Evolutionary conservation across 2,329 filamentous ascomycete species (phyloP), one percentile per base, ranked within the genome.

Genomic region (Helotiales sp.): DNA sequence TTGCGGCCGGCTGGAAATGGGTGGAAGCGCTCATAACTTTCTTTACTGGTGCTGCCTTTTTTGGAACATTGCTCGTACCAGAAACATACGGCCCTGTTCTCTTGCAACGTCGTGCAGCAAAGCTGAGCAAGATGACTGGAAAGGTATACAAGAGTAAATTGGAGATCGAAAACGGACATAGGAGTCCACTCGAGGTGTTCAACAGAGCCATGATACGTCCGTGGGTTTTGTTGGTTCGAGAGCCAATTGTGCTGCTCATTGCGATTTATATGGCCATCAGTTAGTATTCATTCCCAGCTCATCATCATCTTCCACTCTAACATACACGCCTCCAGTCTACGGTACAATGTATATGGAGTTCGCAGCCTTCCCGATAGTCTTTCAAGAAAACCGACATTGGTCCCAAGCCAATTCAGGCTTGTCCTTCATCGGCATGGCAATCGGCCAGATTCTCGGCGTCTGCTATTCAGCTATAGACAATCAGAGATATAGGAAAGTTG

Each of bases 221-320:
- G 22, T 96, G 92, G 92, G 90, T 87, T 0, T 81, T 96, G 0
- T 84, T 93, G 60, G 80, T 80, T 54, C 88, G 73, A 80, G 17
- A 76, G 82, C 55, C 77, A 86, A 69, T 76, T 77, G 90, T 96
- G 47, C 82, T 96, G 64, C 82, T 93, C 68, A 87, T 95, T 67
- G 85, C 86, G 1, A 63, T 95, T 2, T 96, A 96, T 78, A 93
- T 93, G 88, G 87, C 85, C 2, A 87, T 93, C 81, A 67, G n/a
- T n/a, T n/a, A n/a, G n/a, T n/a, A n/a, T n/a, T n/a, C n/a, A n/a
- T n/a, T n/a, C n/a, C n/a, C n/a, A n/a, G n/a, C n/a, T n/a, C n/a
- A n/a, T n/a, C n/a, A n/a, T n/a, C n/a, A n/a, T n/a, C n/a, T n/a
- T n/a, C n/a, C n/a, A n/a, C n/a, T n/a, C n/a, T n/a, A n/a, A n/a